Evolutionary conservation across 176 grass and related monocot genomes (phyloP), one percentile per base, ranked within the genome.

Genomic region (Bonia amplexicaulis): DNA sequence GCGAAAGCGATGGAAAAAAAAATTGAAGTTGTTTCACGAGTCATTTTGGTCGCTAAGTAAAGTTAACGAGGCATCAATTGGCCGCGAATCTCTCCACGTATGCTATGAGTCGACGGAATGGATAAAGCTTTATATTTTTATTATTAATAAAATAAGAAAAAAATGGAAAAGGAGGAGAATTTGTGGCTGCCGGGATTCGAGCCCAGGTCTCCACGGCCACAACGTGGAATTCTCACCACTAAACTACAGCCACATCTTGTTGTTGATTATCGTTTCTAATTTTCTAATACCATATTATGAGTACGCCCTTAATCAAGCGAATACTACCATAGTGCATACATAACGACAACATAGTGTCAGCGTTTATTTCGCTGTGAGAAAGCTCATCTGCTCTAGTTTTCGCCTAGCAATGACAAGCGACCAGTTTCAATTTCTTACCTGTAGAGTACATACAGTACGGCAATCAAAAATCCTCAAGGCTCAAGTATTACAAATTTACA

Each of bases 161-260:
- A 37, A 37, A 37, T 37, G 4, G 2, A 37, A 37, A 37, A 37
- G 35, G 4, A 4, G 4, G 3, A 54, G 3, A 0, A 3, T 7
- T 3, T 90, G 89, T 90, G 93, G 96, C 91, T 98, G 93, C 93
- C 95, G 91, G 96, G 93, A 95, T 92, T 98, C 93, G 91, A 93
- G 91, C 87, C 85, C 91, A 95, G 91, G 89, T 96, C 91, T 98
- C 93, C 81, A 96, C 91, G 96, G 96, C 93, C 93, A 92, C 86
- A 92, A 94, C 90, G 92, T 94, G 80, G 87, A 95, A 97, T 94
- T 97, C 95, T 97, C 75, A 95, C 90, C 92, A 97, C 92, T 94
- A 97, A 94, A 97, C 90, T 91, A 94, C 87, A 94, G 86, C 86
- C 90, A 92, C 92, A 64, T 7, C 1, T 1, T 25, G 9, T 0